phyloP scores from a whole-genome alignment of 2,329 filamentous ascomycete species.

The Cordyceps militaris region DNA sequence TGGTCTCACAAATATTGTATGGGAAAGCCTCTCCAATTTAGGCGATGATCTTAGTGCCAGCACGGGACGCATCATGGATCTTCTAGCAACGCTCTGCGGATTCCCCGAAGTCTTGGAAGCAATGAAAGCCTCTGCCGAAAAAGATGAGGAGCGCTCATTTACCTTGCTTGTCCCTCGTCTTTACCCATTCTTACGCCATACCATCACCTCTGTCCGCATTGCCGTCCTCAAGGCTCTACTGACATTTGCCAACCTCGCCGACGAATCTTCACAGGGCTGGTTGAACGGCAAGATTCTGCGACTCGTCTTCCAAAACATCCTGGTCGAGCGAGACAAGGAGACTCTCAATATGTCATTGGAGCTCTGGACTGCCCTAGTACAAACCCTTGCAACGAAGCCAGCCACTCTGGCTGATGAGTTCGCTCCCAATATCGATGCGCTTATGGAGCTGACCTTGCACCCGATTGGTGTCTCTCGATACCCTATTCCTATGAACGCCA shows the following conservation, averaged over 20 bases:
- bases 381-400: constrained; percentile 57
- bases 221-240: constrained; percentile 87
- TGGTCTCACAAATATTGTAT: constrained; percentile 85
- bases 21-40: constrained; percentile 94
- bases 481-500: constrained; percentile 84
- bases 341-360: constrained; percentile 79
- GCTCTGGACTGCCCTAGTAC: constrained; percentile 75
- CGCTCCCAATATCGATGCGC: constrained; percentile 64
- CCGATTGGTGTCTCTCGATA: constrained; percentile 88
- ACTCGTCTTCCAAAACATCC: constrained; percentile 87
- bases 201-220: constrained; percentile 89
- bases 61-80: constrained; percentile 97
- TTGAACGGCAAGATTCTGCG: constrained; percentile 83
- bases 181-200: constrained; percentile 93
- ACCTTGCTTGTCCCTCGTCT: constrained; percentile 85
- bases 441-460: constrained; percentile 78
- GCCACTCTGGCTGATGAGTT: constrained; percentile 67
- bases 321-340: constrained; percentile 83
- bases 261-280: constrained; percentile 78
- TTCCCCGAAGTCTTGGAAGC: constrained; percentile 88
- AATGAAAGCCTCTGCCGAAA: constrained; percentile 83
- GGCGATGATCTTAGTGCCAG: constrained; percentile 95
- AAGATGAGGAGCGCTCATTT: constrained; percentile 83
- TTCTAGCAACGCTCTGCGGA: constrained; percentile 89
- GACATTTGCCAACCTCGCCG: constrained; percentile 85